phyloP scores from a whole-genome alignment of 352 stramenopile species.

The Pythium aphanidermatum region DNA sequence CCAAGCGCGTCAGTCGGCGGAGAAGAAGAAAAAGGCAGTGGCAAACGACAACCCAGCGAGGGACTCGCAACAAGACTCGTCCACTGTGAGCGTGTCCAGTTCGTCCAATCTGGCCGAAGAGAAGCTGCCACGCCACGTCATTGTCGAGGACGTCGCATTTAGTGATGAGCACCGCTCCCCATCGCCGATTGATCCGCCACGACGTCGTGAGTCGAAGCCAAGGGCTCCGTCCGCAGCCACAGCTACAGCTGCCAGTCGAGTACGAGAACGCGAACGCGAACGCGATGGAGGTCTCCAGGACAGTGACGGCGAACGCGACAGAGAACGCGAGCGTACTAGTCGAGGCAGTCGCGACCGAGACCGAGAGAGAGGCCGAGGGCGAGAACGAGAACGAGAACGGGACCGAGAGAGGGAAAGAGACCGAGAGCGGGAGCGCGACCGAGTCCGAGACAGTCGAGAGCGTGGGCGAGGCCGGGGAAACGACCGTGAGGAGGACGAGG shows the following conservation, averaged over 20 bases:
- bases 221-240: too few species aligned
- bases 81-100: constrained; percentile 6
- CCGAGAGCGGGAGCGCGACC: constrained; percentile 22
- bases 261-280: background rate
- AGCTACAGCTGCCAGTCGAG: too few species aligned
- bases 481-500: constrained; percentile 8
- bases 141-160: constrained; percentile 4
- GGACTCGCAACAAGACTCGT: constrained; percentile 16
- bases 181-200: constrained; percentile 20
- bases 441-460: constrained; percentile 12
- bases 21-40: constrained; percentile 22
- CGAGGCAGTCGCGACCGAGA: background rate
- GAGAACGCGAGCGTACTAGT: background rate
- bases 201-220: constrained; percentile 13
- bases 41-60: constrained; percentile 7
- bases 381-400: constrained; percentile 19
- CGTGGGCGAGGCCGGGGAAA: constrained; percentile 12
- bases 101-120: constrained; percentile 20
- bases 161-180: constrained; percentile 21
- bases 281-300: background rate
- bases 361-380: constrained; percentile 9
- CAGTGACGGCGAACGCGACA: background rate
- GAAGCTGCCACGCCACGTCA: constrained; percentile 7
- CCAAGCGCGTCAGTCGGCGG: too few species aligned
- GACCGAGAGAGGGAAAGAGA: constrained; percentile 22